phyloP scores from a whole-genome alignment of 192 early-diverging fungal genomes.

The Mortierella claussenii region DNA sequence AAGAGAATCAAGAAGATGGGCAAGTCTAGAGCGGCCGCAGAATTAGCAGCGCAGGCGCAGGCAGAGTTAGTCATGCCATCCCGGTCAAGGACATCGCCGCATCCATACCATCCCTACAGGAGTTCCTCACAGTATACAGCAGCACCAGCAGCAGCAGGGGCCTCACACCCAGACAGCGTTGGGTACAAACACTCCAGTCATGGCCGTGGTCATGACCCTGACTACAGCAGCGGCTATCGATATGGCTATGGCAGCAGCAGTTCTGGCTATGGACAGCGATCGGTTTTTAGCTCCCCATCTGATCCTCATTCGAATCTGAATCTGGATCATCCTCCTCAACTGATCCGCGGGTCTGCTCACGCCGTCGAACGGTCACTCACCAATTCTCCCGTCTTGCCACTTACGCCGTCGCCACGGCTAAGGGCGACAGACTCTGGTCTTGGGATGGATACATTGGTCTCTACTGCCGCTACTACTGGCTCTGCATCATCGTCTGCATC shows the following conservation, averaged over 20 bases:
- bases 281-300: neutral
- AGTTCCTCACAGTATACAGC: neutral
- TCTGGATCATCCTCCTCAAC: conserved; percentile 6
- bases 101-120: conserved; percentile 10
- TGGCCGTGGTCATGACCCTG: neutral
- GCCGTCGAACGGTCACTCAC: conserved; percentile 7
- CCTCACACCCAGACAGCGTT: conserved; percentile 8
- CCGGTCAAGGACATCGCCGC: neutral
- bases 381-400: conserved; percentile 13
- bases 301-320: conserved; percentile 5
- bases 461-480: neutral
- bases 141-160: neutral
- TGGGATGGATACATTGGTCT: no score
- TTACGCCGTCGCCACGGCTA: conserved; percentile 31
- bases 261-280: neutral
- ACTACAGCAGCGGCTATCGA: neutral
- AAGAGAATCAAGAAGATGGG: conserved; percentile 3
- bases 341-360: neutral
- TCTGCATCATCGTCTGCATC: neutral
- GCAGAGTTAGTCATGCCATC: neutral
- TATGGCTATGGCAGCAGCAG: neutral
- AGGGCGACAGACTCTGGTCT: conserved; percentile 5
- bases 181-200: no score
- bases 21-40: conserved; percentile 2
- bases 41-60: neutral